A percentile compares a stretch with the other conserved stretches of the same genome.
phyloP scores from a whole-genome alignment of 148 eudicot species.

The Cornus controversa region DNA sequence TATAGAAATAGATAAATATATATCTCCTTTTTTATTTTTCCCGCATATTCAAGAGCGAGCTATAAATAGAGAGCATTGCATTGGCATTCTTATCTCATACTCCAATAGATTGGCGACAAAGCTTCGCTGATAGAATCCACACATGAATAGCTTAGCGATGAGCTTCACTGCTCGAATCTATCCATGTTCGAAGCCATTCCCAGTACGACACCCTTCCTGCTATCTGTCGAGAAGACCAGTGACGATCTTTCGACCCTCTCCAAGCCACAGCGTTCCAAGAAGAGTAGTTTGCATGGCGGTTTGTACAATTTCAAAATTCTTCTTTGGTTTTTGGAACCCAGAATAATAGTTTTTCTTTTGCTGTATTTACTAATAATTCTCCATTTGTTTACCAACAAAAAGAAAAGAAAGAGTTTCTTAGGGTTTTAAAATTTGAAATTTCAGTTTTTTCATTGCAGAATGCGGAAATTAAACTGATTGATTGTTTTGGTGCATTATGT shows the following conservation, averaged over 20 bases:
- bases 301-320: slow-evolving; percentile 6
- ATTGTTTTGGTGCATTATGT: not conserved
- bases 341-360: not conserved
- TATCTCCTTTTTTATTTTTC: too few relatives aligned
- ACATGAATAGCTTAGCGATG: slow-evolving; percentile 45
- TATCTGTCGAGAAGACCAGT: slow-evolving; percentile 1
- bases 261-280: slow-evolving; percentile 27
- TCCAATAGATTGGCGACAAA: not conserved
- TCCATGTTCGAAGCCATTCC: slow-evolving; percentile 15
- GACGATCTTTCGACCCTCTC: slow-evolving; percentile 25
- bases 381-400: not conserved
- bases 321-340: slow-evolving; percentile 1
- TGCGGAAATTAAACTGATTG: not conserved
- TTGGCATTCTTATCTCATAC: too few relatives aligned
- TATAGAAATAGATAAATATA: too few relatives aligned
- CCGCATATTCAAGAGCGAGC: not conserved
- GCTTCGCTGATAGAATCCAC: not conserved
- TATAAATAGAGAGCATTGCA: too few relatives aligned
- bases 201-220: slow-evolving; percentile 1
- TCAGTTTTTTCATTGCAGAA: too few relatives aligned
- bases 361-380: not conserved
- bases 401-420: not conserved
- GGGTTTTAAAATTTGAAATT: not conserved
- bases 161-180: slow-evolving; percentile 34
- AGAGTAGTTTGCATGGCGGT: slow-evolving; percentile 89